phyloP scores from a whole-genome alignment of 768 basidiomycete genomes.

The Paxillus involutus region DNA sequence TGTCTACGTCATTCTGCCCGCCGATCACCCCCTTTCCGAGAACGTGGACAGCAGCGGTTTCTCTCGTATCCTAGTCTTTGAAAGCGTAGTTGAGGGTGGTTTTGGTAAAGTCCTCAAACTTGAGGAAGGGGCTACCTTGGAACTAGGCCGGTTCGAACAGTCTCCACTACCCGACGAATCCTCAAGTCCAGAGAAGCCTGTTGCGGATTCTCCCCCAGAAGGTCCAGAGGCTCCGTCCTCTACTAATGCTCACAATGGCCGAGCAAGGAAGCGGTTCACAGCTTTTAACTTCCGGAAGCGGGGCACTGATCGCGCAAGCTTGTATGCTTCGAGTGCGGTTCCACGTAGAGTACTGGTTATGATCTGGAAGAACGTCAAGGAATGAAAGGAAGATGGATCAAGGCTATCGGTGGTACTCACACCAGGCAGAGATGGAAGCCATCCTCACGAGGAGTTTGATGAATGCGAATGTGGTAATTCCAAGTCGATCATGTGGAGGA shows the following conservation, averaged over 20 bases:
- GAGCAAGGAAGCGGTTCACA: slow-evolving; percentile 58
- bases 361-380: slow-evolving; percentile 32
- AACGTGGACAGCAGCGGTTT: slow-evolving; percentile 34
- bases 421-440: slow-evolving; percentile 39
- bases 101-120: slow-evolving; percentile 74
- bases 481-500: background rate
- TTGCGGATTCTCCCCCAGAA: slow-evolving; percentile 10
- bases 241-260: slow-evolving; percentile 13
- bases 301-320: slow-evolving; percentile 35
- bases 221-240: slow-evolving; percentile 10
- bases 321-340: slow-evolving; percentile 56
- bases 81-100: slow-evolving; percentile 70
- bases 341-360: slow-evolving; percentile 55
- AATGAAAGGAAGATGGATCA: slow-evolving; percentile 4
- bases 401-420: slow-evolving; percentile 23
- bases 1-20: slow-evolving; percentile 71
- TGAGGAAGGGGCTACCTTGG: slow-evolving; percentile 77
- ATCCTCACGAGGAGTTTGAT: slow-evolving; percentile 6
- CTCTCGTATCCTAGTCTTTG: slow-evolving; percentile 37
- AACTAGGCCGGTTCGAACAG: slow-evolving; percentile 74
- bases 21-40: slow-evolving; percentile 56
- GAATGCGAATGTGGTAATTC: background rate
- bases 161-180: slow-evolving; percentile 22
- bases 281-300: slow-evolving; percentile 68
- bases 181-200: slow-evolving; percentile 9